Evolutionary conservation across 208 protist genomes (phyloP), one percentile per base, ranked within the genome.

Genomic region (Dictyostelium gargantuum): DNA sequence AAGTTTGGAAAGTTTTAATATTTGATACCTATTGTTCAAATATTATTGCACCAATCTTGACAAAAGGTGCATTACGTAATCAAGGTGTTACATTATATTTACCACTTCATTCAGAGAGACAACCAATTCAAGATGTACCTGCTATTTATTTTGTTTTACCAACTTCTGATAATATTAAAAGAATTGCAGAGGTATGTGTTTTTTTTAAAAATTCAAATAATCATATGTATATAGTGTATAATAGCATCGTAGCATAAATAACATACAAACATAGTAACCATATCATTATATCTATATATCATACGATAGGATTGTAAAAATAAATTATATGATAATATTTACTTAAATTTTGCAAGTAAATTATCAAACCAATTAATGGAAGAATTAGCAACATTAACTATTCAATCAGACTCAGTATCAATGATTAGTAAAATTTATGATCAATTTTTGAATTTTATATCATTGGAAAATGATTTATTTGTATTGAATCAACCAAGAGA

Each of bases 121-220:
- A 98, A 84, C 82, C 84, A 15, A 95, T 98, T 42, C 91, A 93
- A 50, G 97, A 98, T 84, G 96, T 96, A 15, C 96, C 97, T 4
- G 97, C 97, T 1, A 94, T 98, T 48, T 98, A 98, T 93, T 97
- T 98, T 84, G 93, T 98, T 9, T 70, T 89, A 44, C 97, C 97
- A 58, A 98, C 97, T 11, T 13, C 38, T 32, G 75, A 95, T 32
- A 98, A 98, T 79, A 91, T 98, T 17, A 58, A 95, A 26, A 58
- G 92, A 38, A 97, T 98, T 21, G 66, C 80, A 32, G 38, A 91
- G 32, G 95, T 96, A 81, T 32, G 84, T 91, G 40, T 54, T 23
- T 52, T 52, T 23, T 52, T 52, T 19, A 52, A 19, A 19, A 52
- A 52, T 52, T 52, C 17, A 15, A 19, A 21, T 32, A 70, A 70